Evolutionary conservation across 106 monocot genomes (phyloP).

Genomic region (Allium cepa): DNA sequence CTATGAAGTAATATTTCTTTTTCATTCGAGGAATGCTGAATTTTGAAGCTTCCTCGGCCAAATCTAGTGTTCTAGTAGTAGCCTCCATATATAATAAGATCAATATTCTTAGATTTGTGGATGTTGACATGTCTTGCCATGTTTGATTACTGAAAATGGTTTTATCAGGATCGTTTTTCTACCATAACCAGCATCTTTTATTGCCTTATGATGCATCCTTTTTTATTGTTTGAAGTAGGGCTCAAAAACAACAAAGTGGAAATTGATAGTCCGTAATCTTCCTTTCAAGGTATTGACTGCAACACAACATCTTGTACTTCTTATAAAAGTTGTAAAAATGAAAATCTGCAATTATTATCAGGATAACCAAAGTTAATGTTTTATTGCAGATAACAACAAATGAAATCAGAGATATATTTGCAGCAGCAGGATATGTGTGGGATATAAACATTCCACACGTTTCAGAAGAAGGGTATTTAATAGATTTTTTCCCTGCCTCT

Average conservation of each 20-base stretch:
- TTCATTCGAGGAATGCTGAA: no score
- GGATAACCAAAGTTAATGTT: neutral
- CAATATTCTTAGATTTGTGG: no score
- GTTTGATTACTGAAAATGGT: neutral
- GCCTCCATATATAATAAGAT: no score
- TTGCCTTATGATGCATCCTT: neutral
- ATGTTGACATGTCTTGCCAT: no score
- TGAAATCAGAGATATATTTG: slow-evolving; percentile 64
- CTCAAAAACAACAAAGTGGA: slow-evolving; percentile 88
- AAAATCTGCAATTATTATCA: no score
- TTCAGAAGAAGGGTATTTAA: slow-evolving; percentile 57
- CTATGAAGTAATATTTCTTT: no score
- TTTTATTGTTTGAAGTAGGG: slow-evolving; percentile 41
- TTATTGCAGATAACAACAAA: slow-evolving; percentile 59
- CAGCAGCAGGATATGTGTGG: slow-evolving; percentile 79
- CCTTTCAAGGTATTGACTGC: slow-evolving; percentile 75
- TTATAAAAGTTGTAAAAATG: no score
- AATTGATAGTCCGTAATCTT: slow-evolving; percentile 86
- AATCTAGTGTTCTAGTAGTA: no score
- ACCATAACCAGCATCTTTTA: neutral
- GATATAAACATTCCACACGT: slow-evolving; percentile 73
- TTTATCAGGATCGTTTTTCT: slow-evolving; percentile 4
- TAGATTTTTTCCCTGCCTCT: no score
- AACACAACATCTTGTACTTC: no score
- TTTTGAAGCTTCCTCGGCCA: no score